Evolutionary conservation across 1,284 basidiomycete species (phyloP).

Genomic region (Phellinidium pouzarii): DNA sequence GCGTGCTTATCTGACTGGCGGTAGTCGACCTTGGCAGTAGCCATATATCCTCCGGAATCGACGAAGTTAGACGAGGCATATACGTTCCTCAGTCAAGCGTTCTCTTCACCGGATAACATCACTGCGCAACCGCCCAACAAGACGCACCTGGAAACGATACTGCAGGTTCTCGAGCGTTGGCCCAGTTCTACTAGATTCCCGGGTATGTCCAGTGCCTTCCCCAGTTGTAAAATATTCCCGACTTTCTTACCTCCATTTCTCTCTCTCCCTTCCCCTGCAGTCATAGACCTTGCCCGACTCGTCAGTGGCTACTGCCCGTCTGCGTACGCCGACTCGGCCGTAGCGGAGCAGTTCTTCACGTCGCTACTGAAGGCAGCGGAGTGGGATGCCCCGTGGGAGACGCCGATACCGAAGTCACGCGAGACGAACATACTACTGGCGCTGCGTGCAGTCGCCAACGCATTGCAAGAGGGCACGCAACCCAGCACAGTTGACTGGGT

Average conservation of each 20-base stretch:
- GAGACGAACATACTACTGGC: conserved; percentile 88
- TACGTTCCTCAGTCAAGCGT: conserved; percentile 49
- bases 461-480: conserved; percentile 51
- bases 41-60: conserved; percentile 65
- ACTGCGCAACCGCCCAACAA: conserved; percentile 33
- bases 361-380: conserved; percentile 64
- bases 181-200: conserved; percentile 79
- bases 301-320: conserved; percentile 62
- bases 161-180: conserved; percentile 73
- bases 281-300: conserved; percentile 83
- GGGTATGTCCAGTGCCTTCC: conserved; percentile 36
- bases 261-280: conserved; percentile 33
- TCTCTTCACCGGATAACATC: conserved; percentile 33
- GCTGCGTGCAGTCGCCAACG: conserved; percentile 77
- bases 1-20: conserved; percentile 1
- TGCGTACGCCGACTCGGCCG: conserved; percentile 38
- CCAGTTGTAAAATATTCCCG: neutral
- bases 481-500: conserved; percentile 44
- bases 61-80: conserved; percentile 61
- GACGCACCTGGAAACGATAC: conserved; percentile 56
- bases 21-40: conserved; percentile 61
- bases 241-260: neutral
- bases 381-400: conserved; percentile 52
- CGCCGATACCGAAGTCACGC: conserved; percentile 55
- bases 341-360: conserved; percentile 50